phyloP scores from a whole-genome alignment of 1,284 basidiomycete species.

The Porogramme epimiltina region DNA sequence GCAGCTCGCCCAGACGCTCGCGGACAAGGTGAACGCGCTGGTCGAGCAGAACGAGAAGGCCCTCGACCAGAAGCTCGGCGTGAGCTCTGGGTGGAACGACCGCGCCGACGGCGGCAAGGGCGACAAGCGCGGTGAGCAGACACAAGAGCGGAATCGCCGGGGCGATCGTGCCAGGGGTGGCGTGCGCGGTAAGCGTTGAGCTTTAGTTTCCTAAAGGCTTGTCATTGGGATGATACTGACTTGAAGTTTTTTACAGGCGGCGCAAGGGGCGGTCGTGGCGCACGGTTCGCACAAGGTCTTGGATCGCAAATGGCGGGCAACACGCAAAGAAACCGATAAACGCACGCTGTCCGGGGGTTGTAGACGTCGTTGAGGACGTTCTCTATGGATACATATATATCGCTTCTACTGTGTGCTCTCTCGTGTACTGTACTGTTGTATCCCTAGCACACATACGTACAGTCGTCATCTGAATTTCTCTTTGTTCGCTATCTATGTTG shows the following conservation, averaged over 20 bases:
- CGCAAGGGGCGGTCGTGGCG: slow-evolving; percentile 65
- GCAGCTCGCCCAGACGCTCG: slow-evolving; percentile 83
- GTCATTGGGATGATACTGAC: background rate
- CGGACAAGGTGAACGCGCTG: slow-evolving; percentile 86
- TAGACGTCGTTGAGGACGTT: background rate
- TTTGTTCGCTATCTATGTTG: slow-evolving; percentile 6
- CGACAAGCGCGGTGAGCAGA: slow-evolving; percentile 77
- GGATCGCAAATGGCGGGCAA: slow-evolving; percentile 71
- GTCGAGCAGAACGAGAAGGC: slow-evolving; percentile 97
- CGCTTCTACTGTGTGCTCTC: slow-evolving; percentile 17
- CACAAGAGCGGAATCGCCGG: slow-evolving; percentile 71
- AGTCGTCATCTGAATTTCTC: slow-evolving; percentile 20
- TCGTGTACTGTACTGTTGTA: slow-evolving; percentile 25
- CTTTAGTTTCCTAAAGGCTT: background rate
- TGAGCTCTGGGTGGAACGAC: slow-evolving; percentile 66
- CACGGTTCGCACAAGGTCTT: slow-evolving; percentile 77
- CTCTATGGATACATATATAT: slow-evolving; percentile 18
- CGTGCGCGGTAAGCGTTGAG: slow-evolving; percentile 48
- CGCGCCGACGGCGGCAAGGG: slow-evolving; percentile 70
- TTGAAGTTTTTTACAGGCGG: slow-evolving; percentile 43
- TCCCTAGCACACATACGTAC: slow-evolving; percentile 26
- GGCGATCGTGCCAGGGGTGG: slow-evolving; percentile 64
- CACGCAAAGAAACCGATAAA: slow-evolving; percentile 32
- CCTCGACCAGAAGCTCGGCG: slow-evolving; percentile 88
- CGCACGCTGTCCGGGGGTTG: slow-evolving; percentile 1